phyloP scores from a whole-genome alignment of 495 filamentous ascomycete genomes.

The Penicillium nucicola region DNA sequence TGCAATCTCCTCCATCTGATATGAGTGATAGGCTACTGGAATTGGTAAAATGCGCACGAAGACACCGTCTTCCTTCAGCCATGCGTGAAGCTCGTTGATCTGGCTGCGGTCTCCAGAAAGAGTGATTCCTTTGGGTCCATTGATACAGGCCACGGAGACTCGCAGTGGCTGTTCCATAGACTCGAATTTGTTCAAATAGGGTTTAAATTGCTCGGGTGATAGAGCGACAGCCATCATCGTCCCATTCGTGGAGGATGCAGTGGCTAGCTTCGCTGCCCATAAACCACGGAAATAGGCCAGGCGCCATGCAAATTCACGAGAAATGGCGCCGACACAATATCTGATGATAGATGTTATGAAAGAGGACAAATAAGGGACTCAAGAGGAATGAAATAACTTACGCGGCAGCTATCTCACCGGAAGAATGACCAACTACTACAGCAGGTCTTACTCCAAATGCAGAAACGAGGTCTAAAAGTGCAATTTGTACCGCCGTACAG shows the following conservation, averaged over 20 bases:
- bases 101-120: too few species aligned
- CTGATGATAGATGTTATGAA: constrained; percentile 33
- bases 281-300: background rate
- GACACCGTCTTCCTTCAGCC: too few species aligned
- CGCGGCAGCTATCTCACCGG: constrained; percentile 56
- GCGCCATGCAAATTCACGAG: background rate
- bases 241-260: background rate
- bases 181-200: too few species aligned
- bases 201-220: too few species aligned
- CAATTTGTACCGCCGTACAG: constrained; percentile 21
- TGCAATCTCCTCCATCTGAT: too few species aligned
- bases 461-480: constrained; percentile 17
- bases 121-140: too few species aligned
- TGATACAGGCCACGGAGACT: too few species aligned
- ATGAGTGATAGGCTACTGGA: too few species aligned
- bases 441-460: constrained; percentile 14
- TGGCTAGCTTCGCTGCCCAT: background rate
- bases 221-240: background rate
- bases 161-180: too few species aligned
- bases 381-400: constrained; percentile 51
- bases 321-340: background rate
- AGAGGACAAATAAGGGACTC: too few species aligned
- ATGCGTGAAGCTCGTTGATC: too few species aligned
- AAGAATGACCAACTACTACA: constrained; percentile 55
- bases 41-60: too few species aligned